A percentile compares a stretch with the other conserved stretches of the same genome.
These are phyloP conservation scores for Rugonectria rugulosa DNA, from an alignment of 2,329 filamentous ascomycete genomes.

Conservation along the genomic window DNA sequence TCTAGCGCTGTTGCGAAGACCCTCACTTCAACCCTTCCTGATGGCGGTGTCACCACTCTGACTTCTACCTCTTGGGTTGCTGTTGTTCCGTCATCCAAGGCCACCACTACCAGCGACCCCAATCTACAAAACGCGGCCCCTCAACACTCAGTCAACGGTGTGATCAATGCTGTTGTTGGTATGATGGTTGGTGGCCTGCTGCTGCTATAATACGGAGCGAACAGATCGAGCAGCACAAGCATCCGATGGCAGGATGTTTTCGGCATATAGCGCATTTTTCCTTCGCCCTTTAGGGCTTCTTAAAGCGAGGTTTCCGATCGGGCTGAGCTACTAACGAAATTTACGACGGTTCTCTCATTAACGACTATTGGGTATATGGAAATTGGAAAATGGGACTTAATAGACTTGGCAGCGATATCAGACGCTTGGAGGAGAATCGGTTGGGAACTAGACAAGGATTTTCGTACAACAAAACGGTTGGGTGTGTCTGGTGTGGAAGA, in stretches of 20 bases:
- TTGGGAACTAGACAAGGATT: constrained; percentile 27
- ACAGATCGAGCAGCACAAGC: background rate
- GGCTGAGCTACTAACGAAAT: constrained; percentile 31
- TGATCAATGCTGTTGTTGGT: constrained; percentile 38
- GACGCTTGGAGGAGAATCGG: constrained; percentile 29
- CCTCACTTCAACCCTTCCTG: constrained; percentile 54
- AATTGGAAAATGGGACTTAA: constrained; percentile 13
- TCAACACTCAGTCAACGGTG: constrained; percentile 29
- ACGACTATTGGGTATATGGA: constrained; percentile 7
- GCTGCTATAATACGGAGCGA: constrained; percentile 33
- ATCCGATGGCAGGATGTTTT: background rate
- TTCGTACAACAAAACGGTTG: constrained; percentile 8
- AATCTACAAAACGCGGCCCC: constrained; percentile 49
- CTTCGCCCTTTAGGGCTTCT: background rate
- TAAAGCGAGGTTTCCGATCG: constrained; percentile 15
- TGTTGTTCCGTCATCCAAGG: constrained; percentile 47
- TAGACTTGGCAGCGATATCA: constrained; percentile 35
- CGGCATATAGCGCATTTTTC: background rate
- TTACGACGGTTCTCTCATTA: constrained; percentile 35
- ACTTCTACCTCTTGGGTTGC: constrained; percentile 60
- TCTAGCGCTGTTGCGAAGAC: constrained; percentile 49
- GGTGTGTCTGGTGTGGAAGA: constrained; percentile 16
- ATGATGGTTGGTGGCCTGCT: constrained; percentile 41
- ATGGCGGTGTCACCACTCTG: constrained; percentile 54
- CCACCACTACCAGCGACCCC: constrained; percentile 40